Conservation (phyloP, 2,329 filamentous ascomycete species). For the Mollisia scopiformis region DNA sequence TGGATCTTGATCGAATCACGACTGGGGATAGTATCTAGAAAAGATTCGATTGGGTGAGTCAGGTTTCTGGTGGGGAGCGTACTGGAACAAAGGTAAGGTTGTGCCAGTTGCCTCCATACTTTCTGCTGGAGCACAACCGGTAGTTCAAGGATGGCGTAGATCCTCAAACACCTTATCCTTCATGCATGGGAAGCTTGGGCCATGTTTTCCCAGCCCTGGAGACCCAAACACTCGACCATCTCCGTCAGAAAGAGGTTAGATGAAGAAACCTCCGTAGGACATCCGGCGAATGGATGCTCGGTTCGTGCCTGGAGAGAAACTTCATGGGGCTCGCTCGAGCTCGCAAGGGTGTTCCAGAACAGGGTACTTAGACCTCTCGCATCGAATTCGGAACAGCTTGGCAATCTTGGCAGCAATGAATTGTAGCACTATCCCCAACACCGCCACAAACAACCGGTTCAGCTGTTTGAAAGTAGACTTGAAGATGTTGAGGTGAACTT, state of each 20-base stretch:
- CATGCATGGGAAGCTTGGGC: constrained; percentile 12
- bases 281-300: neutral
- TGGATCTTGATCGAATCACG: constrained; percentile 21
- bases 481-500: constrained; percentile 14
- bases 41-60: constrained; percentile 23
- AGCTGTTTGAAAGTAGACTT: constrained; percentile 1
- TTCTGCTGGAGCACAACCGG: neutral
- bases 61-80: constrained; percentile 4
- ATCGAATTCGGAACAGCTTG: constrained; percentile 17
- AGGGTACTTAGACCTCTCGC: constrained; percentile 15
- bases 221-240: neutral
- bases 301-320: neutral
- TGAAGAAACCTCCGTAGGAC: neutral
- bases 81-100: constrained; percentile 9
- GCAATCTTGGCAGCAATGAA: constrained; percentile 14
- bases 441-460: constrained; percentile 14
- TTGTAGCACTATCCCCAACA: constrained; percentile 14
- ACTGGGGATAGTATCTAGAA: neutral
- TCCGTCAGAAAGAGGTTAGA: neutral
- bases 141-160: constrained; percentile 19
- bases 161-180: constrained; percentile 26
- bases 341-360: constrained; percentile 7
- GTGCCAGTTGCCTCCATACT: constrained; percentile 6
- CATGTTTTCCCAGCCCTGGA: neutral
- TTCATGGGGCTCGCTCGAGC: constrained; percentile 14